phyloP scores from a whole-genome alignment of 305 asterid species.

The Andrographis paniculata region DNA sequence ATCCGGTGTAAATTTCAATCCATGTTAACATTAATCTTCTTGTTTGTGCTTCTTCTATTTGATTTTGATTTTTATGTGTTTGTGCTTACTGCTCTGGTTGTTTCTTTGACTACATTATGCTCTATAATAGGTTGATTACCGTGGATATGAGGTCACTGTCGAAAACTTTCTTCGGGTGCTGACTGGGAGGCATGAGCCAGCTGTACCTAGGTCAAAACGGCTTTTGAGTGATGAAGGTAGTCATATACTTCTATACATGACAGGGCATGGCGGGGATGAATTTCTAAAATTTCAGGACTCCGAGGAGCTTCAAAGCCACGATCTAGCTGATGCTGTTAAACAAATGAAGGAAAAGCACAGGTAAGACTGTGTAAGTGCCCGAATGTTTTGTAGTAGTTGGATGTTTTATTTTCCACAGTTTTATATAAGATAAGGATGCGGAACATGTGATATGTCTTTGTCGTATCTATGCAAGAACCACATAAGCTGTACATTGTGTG shows the following conservation, averaged over 20 bases:
- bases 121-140: slow-evolving; percentile 80
- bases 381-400: slow-evolving; percentile 5
- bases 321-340: slow-evolving; percentile 95
- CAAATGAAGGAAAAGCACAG: slow-evolving; percentile 99
- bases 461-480: neutral
- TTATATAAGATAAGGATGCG: neutral
- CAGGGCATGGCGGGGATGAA: slow-evolving; percentile 98
- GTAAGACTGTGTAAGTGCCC: slow-evolving; percentile 32
- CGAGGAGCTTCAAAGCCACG: slow-evolving; percentile 99
- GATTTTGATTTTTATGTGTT: neutral
- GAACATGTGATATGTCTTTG: neutral
- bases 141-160: slow-evolving; percentile 97
- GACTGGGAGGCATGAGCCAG: slow-evolving; percentile 93
- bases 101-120: slow-evolving; percentile 23
- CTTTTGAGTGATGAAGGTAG: slow-evolving; percentile 99
- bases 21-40: neutral
- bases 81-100: slow-evolving; percentile 11
- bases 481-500: neutral
- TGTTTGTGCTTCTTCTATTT: no score
- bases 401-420: neutral
- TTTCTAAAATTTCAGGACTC: slow-evolving; percentile 95
- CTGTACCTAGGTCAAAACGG: slow-evolving; percentile 94
- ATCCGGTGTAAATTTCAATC: neutral
- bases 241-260: slow-evolving; percentile 92
- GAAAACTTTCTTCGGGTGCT: slow-evolving; percentile 78